These are phyloP conservation scores for Apiospora marii DNA, from an alignment of 2,329 filamentous ascomycete genomes.

Conservation along the genomic window DNA sequence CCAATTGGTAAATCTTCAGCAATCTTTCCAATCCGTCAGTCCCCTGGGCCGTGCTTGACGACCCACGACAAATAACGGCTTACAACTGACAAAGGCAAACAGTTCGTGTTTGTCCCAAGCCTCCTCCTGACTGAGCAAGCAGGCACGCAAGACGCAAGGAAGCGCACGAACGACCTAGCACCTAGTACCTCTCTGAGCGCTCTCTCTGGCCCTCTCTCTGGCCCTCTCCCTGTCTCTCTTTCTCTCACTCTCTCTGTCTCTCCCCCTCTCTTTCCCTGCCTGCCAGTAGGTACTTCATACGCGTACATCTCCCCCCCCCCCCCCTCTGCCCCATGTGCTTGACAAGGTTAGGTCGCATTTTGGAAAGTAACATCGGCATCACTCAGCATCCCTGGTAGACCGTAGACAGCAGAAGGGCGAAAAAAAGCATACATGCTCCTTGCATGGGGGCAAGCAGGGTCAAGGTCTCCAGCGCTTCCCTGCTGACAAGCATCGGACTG, in stretches of 20 bases:
- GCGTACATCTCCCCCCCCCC: background rate
- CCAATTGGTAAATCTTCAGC: background rate
- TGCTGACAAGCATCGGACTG: constrained; percentile 21
- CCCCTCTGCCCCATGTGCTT: background rate
- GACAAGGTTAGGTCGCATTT: constrained; percentile 9
- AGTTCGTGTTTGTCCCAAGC: background rate
- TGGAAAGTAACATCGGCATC: constrained; percentile 9
- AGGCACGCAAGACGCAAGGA: background rate
- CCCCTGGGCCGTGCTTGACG: background rate
- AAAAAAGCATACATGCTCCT: background rate
- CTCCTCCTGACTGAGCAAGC: background rate
- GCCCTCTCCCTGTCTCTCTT: no score
- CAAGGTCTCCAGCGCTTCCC: constrained; percentile 1
- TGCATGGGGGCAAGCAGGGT: constrained; percentile 7
- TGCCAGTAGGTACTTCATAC: background rate
- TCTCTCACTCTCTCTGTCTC: no score
- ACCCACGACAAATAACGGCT: background rate
- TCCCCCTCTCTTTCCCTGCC: background rate
- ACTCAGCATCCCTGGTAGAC: constrained; percentile 11
- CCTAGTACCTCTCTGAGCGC: no score
- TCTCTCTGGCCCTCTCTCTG: no score
- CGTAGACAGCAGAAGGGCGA: background rate
- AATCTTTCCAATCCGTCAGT: background rate
- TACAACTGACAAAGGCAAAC: background rate
- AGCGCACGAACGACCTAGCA: background rate